Evolutionary conservation across 164 flowering plant species (phyloP).

Genomic region (Chimonanthus salicifolius): DNA sequence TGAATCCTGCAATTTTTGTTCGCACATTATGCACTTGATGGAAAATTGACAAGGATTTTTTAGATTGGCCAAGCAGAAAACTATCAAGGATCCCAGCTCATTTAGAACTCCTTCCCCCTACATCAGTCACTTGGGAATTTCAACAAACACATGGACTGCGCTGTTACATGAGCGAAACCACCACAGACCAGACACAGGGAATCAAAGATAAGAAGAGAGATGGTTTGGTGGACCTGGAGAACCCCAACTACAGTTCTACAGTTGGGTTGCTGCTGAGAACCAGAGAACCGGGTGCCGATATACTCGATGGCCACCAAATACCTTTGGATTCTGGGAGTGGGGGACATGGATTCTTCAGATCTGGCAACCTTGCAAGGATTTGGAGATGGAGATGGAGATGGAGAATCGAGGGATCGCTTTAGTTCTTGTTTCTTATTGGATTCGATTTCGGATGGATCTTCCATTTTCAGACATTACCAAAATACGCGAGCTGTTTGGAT

Average conservation of each 20-base stretch:
- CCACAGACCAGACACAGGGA: too few species aligned
- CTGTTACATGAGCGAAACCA: too few species aligned
- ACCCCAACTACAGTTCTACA: constrained; percentile 83
- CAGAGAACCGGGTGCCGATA: constrained; percentile 79
- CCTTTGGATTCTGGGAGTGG: constrained; percentile 58
- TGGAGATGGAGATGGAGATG: constrained; percentile 10
- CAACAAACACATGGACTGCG: too few species aligned
- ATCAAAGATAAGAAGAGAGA: neutral
- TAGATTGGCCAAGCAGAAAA: too few species aligned
- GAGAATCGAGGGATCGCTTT: constrained; percentile 17
- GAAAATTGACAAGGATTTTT: too few species aligned
- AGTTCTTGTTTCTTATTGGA: constrained; percentile 6
- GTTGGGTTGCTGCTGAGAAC: constrained; percentile 74
- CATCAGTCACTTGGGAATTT: too few species aligned
- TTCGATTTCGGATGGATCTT: neutral
- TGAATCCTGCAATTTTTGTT: too few species aligned
- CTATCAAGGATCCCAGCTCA: too few species aligned
- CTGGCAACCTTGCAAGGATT: constrained; percentile 38
- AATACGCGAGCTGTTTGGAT: neutral
- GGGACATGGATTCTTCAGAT: constrained; percentile 33
- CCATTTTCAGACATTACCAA: neutral
- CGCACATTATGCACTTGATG: too few species aligned
- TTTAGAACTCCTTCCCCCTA: too few species aligned
- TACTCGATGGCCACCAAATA: constrained; percentile 88
- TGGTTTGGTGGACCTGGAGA: constrained; percentile 48